Evolutionary conservation across 1,139 yeast species (phyloP), one percentile per base, ranked within the genome.

Genomic region (Lizanozyma gosingica): DNA sequence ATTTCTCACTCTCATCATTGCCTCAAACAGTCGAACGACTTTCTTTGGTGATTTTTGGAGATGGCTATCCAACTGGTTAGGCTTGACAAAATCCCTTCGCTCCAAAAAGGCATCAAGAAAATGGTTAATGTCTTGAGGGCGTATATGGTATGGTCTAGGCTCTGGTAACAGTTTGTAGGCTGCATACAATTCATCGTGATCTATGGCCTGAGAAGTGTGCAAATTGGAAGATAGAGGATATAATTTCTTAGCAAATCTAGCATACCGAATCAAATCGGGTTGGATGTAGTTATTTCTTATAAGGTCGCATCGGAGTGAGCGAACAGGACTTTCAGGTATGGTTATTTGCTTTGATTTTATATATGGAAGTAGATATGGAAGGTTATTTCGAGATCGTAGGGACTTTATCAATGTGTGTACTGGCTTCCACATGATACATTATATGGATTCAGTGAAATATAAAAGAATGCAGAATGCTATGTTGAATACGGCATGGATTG

Each of bases 81-180:
- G 62, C 38, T 46, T 51, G 33, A 52, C 43, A 39, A 59, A 58
- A 38, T 52, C 49, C 14, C 61, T 43, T 29, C 46, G 47, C 3
- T 43, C 39, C 4, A 63, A 47, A 40, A 69, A 59, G 33, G 48
- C 49, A 2, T 49, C 42, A 17, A 74, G 43, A 33, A 75, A 57
- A 8, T 56, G 59, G 43, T 71, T 69, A 33, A 73, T 54, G 46
- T 72, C 71, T 8, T 51, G 46, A 3, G 64, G 58, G 3, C 52
- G 44, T 38, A 71, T 51, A 40, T 60, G 59, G 3, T 56, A 47
- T 3, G 70, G 65, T 16, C 56, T 60, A 6, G 71, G 67, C 3
- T 46, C 40, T 1, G 75, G 73, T 9, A 71, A 49, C 6, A 57
- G 53, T 17, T 55, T 45, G 47, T 67, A 73, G n/a, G 62, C 53